These are phyloP conservation scores for Citrullus amarus DNA, from an alignment of 306 rosid species.

Conservation along the genomic window DNA sequence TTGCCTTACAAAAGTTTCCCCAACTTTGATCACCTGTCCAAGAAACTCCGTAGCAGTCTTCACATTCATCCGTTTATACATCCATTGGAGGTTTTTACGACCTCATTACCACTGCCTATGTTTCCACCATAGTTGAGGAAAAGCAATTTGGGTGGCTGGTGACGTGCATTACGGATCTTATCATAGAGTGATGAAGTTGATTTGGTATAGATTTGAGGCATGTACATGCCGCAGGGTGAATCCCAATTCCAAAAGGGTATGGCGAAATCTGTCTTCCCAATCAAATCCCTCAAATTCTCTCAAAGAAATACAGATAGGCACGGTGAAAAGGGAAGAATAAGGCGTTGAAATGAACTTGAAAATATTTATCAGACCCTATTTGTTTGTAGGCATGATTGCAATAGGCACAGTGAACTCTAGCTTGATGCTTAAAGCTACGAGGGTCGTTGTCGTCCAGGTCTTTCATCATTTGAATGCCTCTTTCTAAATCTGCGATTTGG, in stretches of 20 bases:
- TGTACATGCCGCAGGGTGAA: slow-evolving; percentile 31
- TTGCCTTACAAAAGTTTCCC: no score
- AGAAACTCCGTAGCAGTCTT: slow-evolving; percentile 36
- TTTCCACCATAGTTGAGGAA: slow-evolving; percentile 23
- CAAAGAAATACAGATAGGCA: slow-evolving; percentile 58
- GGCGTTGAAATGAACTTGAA: slow-evolving; percentile 58
- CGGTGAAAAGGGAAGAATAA: slow-evolving; percentile 79
- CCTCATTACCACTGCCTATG: no score
- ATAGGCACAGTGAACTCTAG: slow-evolving; percentile 66
- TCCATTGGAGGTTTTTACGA: slow-evolving; percentile 14
- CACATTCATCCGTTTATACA: slow-evolving; percentile 58
- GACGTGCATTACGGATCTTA: slow-evolving; percentile 19
- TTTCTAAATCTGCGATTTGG: slow-evolving; percentile 32
- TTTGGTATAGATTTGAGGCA: slow-evolving; percentile 19
- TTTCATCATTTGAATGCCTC: slow-evolving; percentile 48
- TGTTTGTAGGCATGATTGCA: slow-evolving; percentile 66
- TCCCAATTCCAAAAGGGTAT: slow-evolving; percentile 82
- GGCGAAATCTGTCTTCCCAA: slow-evolving; percentile 46
- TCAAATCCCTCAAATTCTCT: slow-evolving; percentile 54
- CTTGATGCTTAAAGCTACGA: slow-evolving; percentile 58
- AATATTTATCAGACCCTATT: slow-evolving; percentile 30
- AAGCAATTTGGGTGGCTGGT: slow-evolving; percentile 36
- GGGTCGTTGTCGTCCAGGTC: slow-evolving; percentile 50
- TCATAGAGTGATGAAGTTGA: not conserved
- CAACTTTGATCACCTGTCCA: slow-evolving; percentile 16